These are phyloP conservation scores for Gracilaria gracilis DNA, from an alignment of 23 red algal genomes.

Conservation along the genomic window DNA sequence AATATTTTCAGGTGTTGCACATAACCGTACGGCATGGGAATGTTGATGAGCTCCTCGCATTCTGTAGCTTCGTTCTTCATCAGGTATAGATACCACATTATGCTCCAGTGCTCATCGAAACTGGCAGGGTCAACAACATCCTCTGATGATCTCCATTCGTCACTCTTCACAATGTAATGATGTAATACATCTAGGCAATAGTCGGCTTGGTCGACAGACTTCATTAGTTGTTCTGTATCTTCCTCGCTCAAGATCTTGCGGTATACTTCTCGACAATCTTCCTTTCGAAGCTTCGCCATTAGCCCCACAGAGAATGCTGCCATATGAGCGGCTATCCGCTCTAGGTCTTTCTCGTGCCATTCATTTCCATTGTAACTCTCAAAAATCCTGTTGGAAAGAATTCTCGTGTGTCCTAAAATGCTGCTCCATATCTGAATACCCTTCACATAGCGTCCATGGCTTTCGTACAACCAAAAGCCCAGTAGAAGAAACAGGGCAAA, in stretches of 20 bases:
- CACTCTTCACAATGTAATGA: slow-evolving; percentile 21
- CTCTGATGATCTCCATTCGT: neutral
- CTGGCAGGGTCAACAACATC: neutral
- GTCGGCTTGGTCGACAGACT: slow-evolving; percentile 9
- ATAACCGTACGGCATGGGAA: slow-evolving; percentile 59
- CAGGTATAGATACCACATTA: slow-evolving; percentile 21
- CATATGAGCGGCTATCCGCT: slow-evolving; percentile 40
- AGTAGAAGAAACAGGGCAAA: slow-evolving; percentile 66
- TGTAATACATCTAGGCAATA: slow-evolving; percentile 64
- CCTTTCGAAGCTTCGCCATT: slow-evolving; percentile 1
- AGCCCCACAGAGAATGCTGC: slow-evolving; percentile 46
- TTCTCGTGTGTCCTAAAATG: slow-evolving; percentile 5
- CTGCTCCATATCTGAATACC: slow-evolving; percentile 29
- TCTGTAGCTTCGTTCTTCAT: slow-evolving; percentile 12
- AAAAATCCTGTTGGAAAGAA: slow-evolving; percentile 44
- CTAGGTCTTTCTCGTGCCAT: slow-evolving; percentile 60
- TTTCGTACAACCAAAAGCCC: slow-evolving; percentile 57
- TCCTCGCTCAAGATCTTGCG: slow-evolving; percentile 9
- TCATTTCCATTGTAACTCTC: slow-evolving; percentile 29
- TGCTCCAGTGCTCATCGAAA: neutral
- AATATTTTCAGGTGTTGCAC: slow-evolving; percentile 54
- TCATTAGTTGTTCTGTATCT: slow-evolving; percentile 7
- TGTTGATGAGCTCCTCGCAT: slow-evolving; percentile 20
- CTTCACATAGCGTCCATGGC: slow-evolving; percentile 52
- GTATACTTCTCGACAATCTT: slow-evolving; percentile 9